Base-by-base conservation (phyloP, 2,329 filamentous ascomycete species). In the Sporothrix protearum region DNA sequence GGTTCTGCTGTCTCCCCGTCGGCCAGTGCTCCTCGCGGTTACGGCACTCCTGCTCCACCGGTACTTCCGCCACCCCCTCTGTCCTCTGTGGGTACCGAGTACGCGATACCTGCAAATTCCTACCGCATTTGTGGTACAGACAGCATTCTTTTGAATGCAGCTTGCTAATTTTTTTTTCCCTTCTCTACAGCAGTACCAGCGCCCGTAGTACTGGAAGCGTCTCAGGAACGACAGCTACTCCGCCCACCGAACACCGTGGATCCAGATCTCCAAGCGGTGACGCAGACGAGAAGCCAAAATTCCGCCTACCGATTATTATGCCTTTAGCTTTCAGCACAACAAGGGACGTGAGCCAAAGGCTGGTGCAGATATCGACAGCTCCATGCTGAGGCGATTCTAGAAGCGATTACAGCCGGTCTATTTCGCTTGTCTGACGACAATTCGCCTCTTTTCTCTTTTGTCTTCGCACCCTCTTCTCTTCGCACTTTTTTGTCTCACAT, bases 351-450 rank as follows among this genome's bases (percentile, higher is more conserved):
- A 76, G 61, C 71, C 74, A 9, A 73, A 71, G n/a, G 59, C 76
- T 14, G 76, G 75, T 19, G 84, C 81, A 75, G 85, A 87, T 71
- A 87, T 88, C 71, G 86, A 88, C 75, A 82, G 82, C 75, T 83
- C 80, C 72, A 88, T 88, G 86, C 80, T 88, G 71, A 82, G 83
- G 51, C 82, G 84, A 49, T 77, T 88, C 68, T 72, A 28, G 68
- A 49, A 53, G 14, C 10, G 67, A 12, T 36, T 28, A 39, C 59
- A 64, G 59, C 59, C 66, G 64, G 39, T 16, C 42, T 22, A 70
- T 51, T 28, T 71, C 63, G 3, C 36, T 51, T 53, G 63, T 10
- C 2, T 42, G 45, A 14, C 30, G 3, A 30, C 6, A 42, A 14
- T 33, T 25, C n/a, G 16, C 64, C n/a, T 22, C 33, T 22, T 51